Conservation (phyloP, 2,329 filamentous ascomycete species). For the Tolypocladium inflatum region DNA sequence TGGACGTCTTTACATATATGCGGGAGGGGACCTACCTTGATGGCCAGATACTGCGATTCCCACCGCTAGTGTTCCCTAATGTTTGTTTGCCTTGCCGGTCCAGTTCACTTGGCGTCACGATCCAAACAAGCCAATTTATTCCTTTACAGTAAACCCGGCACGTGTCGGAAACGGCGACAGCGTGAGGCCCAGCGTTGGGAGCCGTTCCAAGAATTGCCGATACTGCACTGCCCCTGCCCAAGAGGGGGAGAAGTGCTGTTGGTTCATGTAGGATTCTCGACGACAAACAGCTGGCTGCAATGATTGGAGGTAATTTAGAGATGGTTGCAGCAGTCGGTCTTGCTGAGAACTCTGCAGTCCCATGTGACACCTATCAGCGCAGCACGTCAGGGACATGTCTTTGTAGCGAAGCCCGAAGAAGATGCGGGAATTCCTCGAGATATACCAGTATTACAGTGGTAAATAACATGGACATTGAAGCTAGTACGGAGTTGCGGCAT, state of each 20-base stretch:
- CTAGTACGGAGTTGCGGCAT: neutral
- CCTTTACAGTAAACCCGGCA: neutral
- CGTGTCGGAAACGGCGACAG: neutral
- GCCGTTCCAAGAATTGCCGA: neutral
- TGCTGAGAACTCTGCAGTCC: no score
- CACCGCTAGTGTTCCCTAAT: neutral
- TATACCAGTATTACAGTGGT: neutral
- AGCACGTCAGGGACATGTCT: no score
- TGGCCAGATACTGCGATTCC: neutral
- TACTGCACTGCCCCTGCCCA: neutral
- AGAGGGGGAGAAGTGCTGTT: neutral
- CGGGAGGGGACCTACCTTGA: neutral
- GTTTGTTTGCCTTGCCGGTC: neutral
- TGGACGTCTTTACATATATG: neutral
- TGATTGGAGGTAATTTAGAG: no score
- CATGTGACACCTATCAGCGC: no score
- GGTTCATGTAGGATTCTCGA: neutral
- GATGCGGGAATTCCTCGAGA: no score
- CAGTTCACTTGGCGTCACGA: neutral
- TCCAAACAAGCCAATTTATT: no score
- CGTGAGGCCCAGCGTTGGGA: neutral
- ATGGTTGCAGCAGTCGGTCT: no score
- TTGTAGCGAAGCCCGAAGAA: no score
- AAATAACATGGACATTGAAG: neutral
- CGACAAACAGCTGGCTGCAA: no score